Evolutionary conservation across 164 flowering plant genomes (phyloP), one percentile per base, ranked within the genome.

Genomic region (Chloranthus sessilifolius): DNA sequence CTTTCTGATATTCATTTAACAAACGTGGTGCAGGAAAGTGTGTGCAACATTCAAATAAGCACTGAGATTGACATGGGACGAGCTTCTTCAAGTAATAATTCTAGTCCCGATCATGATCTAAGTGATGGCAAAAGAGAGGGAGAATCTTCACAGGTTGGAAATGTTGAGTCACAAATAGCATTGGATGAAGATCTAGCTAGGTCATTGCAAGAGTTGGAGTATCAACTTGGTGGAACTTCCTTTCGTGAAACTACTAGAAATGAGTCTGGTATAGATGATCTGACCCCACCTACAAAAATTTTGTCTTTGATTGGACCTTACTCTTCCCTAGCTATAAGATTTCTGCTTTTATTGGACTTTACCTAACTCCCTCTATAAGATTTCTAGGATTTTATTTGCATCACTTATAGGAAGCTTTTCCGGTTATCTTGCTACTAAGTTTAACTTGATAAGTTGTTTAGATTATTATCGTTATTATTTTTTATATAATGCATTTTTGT

Each of bases 121-220:
- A 57, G 43, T 52, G 59, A 38, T 19, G 34, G 26, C 11, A 26
- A 49, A 21, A 45, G 24, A 7, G 37, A n/a, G 15, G 62, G 58
- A 30, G 55, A 58, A 16, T 35, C 61, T 27, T 49, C 55, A 1
- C 42, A 49, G 17, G 36, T n/a, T 53, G 22, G 16, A 9, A 26
- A 20, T 52, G 43, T 20, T 44, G 22, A 53, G 35, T 57, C 58
- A 20, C 71, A 67, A 47, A 27, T 62, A 33, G 60, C 36, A 29
- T 4, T 25, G 16, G 71, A 67, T 53, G 66, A 58, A 58, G 71
- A 55, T 35, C 37, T 57, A 19, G 71, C 71, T 36, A 29, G 25
- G 28, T 27, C 48, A 26, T 53, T 67, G 52, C 66, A 57, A 46
- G 71, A 62, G 36, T 11, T 43, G 61, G 71, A 67, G 47, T 25